Evolutionary conservation across 345 rosid species (phyloP).

Genomic region (Brassica carinata): DNA sequence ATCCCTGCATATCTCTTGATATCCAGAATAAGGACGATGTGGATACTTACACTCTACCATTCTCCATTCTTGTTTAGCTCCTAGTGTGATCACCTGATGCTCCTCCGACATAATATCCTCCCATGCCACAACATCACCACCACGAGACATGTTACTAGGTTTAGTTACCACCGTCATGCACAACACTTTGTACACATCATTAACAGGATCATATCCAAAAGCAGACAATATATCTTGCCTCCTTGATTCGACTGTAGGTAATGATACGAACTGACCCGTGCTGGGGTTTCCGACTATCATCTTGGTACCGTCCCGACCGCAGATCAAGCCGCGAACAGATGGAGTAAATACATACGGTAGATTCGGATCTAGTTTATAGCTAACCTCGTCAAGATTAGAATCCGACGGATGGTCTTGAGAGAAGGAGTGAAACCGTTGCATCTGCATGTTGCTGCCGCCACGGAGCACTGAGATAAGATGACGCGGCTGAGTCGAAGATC

Average conservation of each 20-base stretch:
- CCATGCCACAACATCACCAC: too few species aligned
- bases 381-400: neutral
- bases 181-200: neutral
- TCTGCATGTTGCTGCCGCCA: neutral
- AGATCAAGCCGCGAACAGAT: neutral
- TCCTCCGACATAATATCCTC: too few species aligned
- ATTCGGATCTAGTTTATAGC: neutral
- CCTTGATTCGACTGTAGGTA: neutral
- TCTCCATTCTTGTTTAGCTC: neutral
- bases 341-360: neutral
- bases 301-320: neutral
- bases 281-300: neutral
- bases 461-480: neutral
- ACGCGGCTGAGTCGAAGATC: neutral
- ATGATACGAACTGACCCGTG: neutral
- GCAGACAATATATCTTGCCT: neutral
- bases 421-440: neutral
- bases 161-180: too few species aligned
- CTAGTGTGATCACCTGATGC: too few species aligned
- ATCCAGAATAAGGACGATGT: neutral
- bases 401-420: neutral
- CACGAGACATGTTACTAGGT: too few species aligned
- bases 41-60: neutral
- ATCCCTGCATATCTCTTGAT: neutral
- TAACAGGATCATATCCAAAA: slow-evolving; percentile 7